A percentile compares a stretch with the other conserved stretches of the same genome.
These are phyloP conservation scores for Myochromella boudieri DNA, from an alignment of 768 basidiomycete species.

Conservation along the genomic window DNA sequence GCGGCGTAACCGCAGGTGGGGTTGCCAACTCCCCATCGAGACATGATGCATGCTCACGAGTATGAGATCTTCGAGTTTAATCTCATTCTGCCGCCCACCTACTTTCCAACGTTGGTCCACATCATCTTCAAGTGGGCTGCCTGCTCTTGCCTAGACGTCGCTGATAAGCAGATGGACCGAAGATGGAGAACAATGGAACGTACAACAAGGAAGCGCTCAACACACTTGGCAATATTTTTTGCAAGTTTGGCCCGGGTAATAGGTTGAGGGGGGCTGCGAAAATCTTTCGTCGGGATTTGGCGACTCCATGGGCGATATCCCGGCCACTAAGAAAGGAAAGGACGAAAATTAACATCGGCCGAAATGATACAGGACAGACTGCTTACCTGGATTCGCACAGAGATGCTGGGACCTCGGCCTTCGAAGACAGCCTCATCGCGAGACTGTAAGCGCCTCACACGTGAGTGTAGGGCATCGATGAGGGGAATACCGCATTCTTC, in stretches of 20 bases:
- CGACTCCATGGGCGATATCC: constrained; percentile 77
- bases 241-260: constrained; percentile 77
- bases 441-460: constrained; percentile 50
- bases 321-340: constrained; percentile 57
- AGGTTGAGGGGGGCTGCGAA: constrained; percentile 73
- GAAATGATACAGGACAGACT: not conserved
- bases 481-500: constrained; percentile 61
- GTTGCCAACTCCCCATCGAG: constrained; percentile 82
- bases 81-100: constrained; percentile 47
- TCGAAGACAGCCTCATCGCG: constrained; percentile 70
- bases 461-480: constrained; percentile 61
- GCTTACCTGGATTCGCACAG: constrained; percentile 72
- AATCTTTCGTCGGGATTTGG: constrained; percentile 83
- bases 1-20: constrained; percentile 62
- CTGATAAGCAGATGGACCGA: constrained; percentile 9
- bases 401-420: constrained; percentile 76
- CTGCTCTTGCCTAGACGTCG: constrained; percentile 44
- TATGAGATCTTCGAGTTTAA: constrained; percentile 65
- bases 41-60: constrained; percentile 83
- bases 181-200: constrained; percentile 18
- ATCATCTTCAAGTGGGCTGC: constrained; percentile 60
- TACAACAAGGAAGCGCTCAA: constrained; percentile 67
- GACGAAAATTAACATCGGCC: constrained; percentile 7
- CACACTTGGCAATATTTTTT: constrained; percentile 77
- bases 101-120: constrained; percentile 62